phyloP scores from a whole-genome alignment of 805 yeast genomes.

The Wickerhamomyces strasburgensis region DNA sequence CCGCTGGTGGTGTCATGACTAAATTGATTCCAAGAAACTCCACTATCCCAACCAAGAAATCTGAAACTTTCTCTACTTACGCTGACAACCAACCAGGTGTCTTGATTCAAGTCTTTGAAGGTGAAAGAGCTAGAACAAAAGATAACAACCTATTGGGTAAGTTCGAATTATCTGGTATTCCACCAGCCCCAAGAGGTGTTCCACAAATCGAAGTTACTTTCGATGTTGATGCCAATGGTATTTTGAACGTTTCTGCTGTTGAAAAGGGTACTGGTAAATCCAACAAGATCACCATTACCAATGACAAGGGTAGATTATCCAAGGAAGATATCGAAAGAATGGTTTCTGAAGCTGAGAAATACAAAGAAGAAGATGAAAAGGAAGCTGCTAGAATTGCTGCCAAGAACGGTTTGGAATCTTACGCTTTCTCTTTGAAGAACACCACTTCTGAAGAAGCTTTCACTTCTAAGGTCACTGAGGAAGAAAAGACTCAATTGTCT shows the following conservation, averaged over 20 bases:
- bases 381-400: slow-evolving; percentile 90
- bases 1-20: slow-evolving; percentile 99
- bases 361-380: slow-evolving; percentile 92
- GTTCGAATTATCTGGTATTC: slow-evolving; percentile 93
- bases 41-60: slow-evolving; percentile 95
- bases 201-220: slow-evolving; percentile 98
- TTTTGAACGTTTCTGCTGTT: slow-evolving; percentile 90
- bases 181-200: slow-evolving; percentile 98
- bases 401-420: slow-evolving; percentile 94
- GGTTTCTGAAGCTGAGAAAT: slow-evolving; percentile 97
- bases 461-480: slow-evolving; percentile 73
- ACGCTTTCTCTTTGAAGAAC: slow-evolving; percentile 89
- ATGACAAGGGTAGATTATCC: slow-evolving; percentile 97
- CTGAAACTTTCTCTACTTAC: slow-evolving; percentile 93
- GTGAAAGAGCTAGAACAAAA: slow-evolving; percentile 95
- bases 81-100: slow-evolving; percentile 99
- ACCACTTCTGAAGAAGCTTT: slow-evolving; percentile 68
- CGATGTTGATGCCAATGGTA: slow-evolving; percentile 96
- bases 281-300: slow-evolving; percentile 94
- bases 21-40: slow-evolving; percentile 95
- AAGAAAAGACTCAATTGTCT: slow-evolving; percentile 62
- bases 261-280: slow-evolving; percentile 99
- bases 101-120: slow-evolving; percentile 93
- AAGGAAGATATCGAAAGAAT: slow-evolving; percentile 97
- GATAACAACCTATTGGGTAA: slow-evolving; percentile 96